Evolutionary conservation across 2,329 filamentous ascomycete species (phyloP).

Genomic region (Xylariaceae sp.): DNA sequence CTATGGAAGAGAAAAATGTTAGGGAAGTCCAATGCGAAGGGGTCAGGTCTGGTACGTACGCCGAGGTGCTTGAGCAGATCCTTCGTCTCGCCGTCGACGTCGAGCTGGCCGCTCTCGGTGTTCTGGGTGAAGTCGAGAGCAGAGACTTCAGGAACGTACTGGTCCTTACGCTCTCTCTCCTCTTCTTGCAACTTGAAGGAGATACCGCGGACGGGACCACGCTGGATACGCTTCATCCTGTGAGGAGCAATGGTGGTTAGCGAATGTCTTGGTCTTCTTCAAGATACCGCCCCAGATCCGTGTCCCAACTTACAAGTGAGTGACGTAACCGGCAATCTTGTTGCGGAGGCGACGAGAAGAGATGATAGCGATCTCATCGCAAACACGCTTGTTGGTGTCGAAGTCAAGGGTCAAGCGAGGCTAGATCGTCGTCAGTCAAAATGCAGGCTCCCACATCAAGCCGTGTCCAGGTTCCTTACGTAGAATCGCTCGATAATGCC

Average conservation of each 20-base stretch:
- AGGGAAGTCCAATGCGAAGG: background rate
- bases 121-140: constrained; percentile 97
- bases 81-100: constrained; percentile 97
- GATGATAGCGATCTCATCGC: constrained; percentile 99
- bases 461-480: constrained; percentile 3
- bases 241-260: constrained; percentile 4
- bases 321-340: constrained; percentile 99
- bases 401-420: constrained; percentile 98
- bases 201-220: constrained; percentile 97
- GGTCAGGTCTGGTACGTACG: constrained; percentile 57
- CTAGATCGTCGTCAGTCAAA: constrained; percentile 59
- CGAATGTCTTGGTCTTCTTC: background rate
- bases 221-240: constrained; percentile 98
- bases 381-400: constrained; percentile 99
- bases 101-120: constrained; percentile 85
- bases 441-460: constrained; percentile 44
- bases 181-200: constrained; percentile 99
- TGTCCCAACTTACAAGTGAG: constrained; percentile 53
- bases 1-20: constrained; percentile 41
- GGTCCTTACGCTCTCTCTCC: constrained; percentile 99
- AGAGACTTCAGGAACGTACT: constrained; percentile 98
- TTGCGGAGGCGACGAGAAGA: constrained; percentile 98
- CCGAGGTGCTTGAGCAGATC: constrained; percentile 97
- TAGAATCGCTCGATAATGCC: constrained; percentile 66
- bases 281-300: too few relatives aligned